Evolutionary conservation across 2,329 filamentous ascomycete species (phyloP).

Genomic region (Cladophialophora carrionii): DNA sequence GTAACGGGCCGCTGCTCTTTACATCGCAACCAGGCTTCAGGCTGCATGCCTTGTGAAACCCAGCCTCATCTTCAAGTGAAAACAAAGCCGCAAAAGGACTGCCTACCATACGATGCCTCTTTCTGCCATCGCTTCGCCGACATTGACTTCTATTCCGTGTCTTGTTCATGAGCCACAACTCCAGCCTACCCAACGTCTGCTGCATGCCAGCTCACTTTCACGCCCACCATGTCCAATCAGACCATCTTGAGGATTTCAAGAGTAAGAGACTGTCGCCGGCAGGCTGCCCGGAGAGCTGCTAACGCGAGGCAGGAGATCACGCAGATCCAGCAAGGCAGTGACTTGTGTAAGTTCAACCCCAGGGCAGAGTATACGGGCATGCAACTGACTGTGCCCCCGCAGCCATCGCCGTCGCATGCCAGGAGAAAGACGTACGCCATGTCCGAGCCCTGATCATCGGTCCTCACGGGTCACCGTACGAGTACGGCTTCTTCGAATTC

Average conservation of each 20-base stretch:
- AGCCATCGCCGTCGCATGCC: constrained; percentile 81
- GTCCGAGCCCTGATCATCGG: constrained; percentile 88
- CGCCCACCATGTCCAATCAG: constrained; percentile 71
- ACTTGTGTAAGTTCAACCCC: constrained; percentile 69
- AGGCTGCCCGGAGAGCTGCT: constrained; percentile 25
- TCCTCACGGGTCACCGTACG: constrained; percentile 91
- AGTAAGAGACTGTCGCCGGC: constrained; percentile 53
- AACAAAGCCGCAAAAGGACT: background rate
- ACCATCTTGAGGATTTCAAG: constrained; percentile 86
- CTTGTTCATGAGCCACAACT: constrained; percentile 15
- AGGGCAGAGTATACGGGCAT: background rate
- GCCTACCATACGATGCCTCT: constrained; percentile 25
- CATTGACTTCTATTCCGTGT: constrained; percentile 4
- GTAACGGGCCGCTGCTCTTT: background rate
- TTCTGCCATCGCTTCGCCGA: constrained; percentile 9
- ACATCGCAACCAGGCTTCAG: constrained; percentile 7
- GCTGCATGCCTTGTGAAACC: constrained; percentile 26
- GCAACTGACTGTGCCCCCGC: constrained; percentile 24
- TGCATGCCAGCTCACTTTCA: background rate
- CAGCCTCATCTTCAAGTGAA: constrained; percentile 27
- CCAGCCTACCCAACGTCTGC: background rate
- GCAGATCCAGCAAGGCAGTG: constrained; percentile 79
- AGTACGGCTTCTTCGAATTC: constrained; percentile 97
- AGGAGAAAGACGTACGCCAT: constrained; percentile 84
- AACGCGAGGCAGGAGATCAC: constrained; percentile 69